Evolutionary conservation across 495 filamentous ascomycete genomes (phyloP), one percentile per base, ranked within the genome.

Genomic region (Bacidia gigantensis): DNA sequence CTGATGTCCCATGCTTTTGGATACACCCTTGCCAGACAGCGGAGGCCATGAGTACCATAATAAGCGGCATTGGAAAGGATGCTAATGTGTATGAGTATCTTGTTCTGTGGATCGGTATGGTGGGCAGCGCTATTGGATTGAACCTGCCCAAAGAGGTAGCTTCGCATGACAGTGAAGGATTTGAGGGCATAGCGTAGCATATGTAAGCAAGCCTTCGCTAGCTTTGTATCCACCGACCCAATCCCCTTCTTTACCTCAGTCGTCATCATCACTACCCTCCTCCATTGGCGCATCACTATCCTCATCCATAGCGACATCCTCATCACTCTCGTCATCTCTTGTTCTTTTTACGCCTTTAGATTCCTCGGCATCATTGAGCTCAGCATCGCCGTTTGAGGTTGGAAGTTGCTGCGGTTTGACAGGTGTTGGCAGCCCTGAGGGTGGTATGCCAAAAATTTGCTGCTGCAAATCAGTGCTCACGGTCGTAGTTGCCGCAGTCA

Each of bases 11-110:
- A 44, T 72, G 77, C 46, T 89, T 84, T 61, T 92, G 88, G 68
- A 69, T 92, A 58, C 87, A 94, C 67, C 87, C 87, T 21, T 94
- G 87, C 71, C 77, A 84, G 62, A 82, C 87, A n/a, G 81, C 80
- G 51, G 83, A 87, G 56, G 83, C 82, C 46, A 83, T 94, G 78
- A 62, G 61, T 51, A 60, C 64, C 41, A 60, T 77, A 50, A 62
- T 66, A 52, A 70, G 66, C 32, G 64, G 60, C 18, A 24, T 46
- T 3, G 35, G 50, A n/a, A 72, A 76, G 57, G 64, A 72, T 47
- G 72, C 76, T 55, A 69, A 69, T 39, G 74, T 78, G 26, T 69
- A 78, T 60, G 70, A 75, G 49, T 94, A 92, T 70, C 73, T 94
- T 59, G 75, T 82, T 66, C 68, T 85, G 38, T 94, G 87, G 87